Percentiles rank a stretch among this genome's conserved stretches.
Evolutionary conservation across 2,329 filamentous ascomycete species (phyloP).

Genomic region (Pyrenophora graminea): DNA sequence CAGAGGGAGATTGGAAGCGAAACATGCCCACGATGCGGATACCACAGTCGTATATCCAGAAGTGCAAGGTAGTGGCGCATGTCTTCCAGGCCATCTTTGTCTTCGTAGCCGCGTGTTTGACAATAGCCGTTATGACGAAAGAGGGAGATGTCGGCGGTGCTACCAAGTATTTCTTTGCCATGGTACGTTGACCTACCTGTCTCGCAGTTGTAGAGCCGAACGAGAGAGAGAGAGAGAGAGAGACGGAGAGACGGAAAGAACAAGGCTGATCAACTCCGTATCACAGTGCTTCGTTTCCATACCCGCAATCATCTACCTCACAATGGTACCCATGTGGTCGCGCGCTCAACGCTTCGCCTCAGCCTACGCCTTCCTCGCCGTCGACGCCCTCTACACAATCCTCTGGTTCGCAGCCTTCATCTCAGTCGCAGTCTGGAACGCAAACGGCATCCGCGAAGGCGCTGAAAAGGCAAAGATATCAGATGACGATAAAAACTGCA

Average conservation of each 20-base stretch:
- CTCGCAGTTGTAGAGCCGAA: too few relatives aligned
- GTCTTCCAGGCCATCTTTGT: slow-evolving; percentile 59
- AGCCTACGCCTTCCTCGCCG: slow-evolving; percentile 61
- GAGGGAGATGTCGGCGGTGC: slow-evolving; percentile 58
- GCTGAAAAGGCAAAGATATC: slow-evolving; percentile 48
- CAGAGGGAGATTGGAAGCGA: background rate
- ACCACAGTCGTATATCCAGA: slow-evolving; percentile 54
- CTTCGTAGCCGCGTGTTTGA: slow-evolving; percentile 62
- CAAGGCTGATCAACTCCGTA: slow-evolving; percentile 19
- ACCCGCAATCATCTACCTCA: slow-evolving; percentile 63
- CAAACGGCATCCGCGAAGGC: slow-evolving; percentile 58
- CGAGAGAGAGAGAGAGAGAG: background rate
- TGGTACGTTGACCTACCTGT: slow-evolving; percentile 50
- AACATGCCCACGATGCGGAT: slow-evolving; percentile 47
- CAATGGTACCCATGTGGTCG: slow-evolving; percentile 64
- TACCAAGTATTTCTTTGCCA: slow-evolving; percentile 60
- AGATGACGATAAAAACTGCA: slow-evolving; percentile 55
- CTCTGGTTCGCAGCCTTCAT: slow-evolving; percentile 65
- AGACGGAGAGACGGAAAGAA: background rate
- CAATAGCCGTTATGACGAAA: slow-evolving; percentile 63
- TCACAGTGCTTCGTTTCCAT: slow-evolving; percentile 62
- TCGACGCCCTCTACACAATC: slow-evolving; percentile 58
- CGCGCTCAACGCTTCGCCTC: slow-evolving; percentile 63
- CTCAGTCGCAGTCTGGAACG: slow-evolving; percentile 60
- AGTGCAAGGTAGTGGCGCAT: slow-evolving; percentile 61